phyloP scores from a whole-genome alignment of 176 grass and related monocot genomes.

The Ensete glaucum region DNA sequence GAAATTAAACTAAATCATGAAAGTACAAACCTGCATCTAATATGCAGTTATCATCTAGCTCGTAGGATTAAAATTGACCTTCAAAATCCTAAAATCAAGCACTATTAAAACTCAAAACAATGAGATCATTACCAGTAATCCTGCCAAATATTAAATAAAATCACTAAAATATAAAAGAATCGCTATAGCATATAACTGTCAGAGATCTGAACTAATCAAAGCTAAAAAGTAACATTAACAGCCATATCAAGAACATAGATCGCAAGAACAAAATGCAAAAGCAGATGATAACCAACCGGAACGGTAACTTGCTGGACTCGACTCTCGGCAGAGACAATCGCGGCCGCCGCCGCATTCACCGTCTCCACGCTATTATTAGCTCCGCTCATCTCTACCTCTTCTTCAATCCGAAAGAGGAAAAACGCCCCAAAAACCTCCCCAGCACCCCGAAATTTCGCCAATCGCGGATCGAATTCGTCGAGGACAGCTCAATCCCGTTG shows the following conservation, averaged over 20 bases:
- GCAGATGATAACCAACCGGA: constrained; percentile 11
- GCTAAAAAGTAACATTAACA: too few species aligned
- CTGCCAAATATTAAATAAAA: not conserved
- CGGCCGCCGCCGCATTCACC: constrained; percentile 59
- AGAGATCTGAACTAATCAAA: constrained; percentile 2
- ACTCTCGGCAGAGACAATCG: constrained; percentile 44
- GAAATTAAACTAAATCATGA: too few species aligned
- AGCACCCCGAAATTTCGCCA: constrained; percentile 7
- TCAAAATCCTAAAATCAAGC: too few species aligned
- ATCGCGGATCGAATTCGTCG: not conserved
- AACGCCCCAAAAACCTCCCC: not conserved
- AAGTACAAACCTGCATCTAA: too few species aligned
- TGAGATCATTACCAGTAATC: too few species aligned
- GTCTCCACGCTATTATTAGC: constrained; percentile 35
- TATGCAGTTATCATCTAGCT: too few species aligned
- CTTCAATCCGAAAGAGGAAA: not conserved
- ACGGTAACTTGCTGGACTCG: constrained; percentile 23
- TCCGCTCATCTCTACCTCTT: constrained; percentile 23
- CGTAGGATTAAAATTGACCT: too few species aligned
- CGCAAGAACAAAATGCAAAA: not conserved
- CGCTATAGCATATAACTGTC: not conserved
- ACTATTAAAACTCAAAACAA: too few species aligned
- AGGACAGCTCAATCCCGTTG: not conserved
- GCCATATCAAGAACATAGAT: not conserved
- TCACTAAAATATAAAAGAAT: not conserved